These are phyloP conservation scores for Fusarium sulawesiense DNA, from an alignment of 2,329 filamentous ascomycete genomes.

Conservation along the genomic window DNA sequence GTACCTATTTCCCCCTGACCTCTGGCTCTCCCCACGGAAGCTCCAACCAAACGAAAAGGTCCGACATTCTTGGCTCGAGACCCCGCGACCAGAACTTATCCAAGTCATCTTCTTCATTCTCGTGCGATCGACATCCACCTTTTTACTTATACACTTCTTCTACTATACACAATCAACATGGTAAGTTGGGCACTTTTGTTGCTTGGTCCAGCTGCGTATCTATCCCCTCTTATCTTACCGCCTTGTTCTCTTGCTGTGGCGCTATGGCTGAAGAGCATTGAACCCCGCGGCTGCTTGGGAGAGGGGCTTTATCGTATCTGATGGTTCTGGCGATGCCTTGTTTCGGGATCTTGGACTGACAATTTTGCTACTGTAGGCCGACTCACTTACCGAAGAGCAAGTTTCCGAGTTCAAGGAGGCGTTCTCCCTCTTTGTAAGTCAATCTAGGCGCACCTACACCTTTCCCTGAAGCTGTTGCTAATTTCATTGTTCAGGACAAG, in stretches of 20 bases:
- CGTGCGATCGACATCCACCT: conserved; percentile 43
- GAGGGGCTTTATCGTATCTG: conserved; percentile 45
- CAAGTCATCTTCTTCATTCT: conserved; percentile 46
- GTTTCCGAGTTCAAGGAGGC: conserved; percentile 99
- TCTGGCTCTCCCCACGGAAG: conserved; percentile 44
- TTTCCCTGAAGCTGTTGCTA: conserved; percentile 38
- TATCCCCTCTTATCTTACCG: conserved; percentile 12
- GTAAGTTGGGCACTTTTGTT: conserved; percentile 40
- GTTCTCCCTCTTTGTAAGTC: conserved; percentile 98
- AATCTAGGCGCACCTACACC: neutral
- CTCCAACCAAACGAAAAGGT: conserved; percentile 48
- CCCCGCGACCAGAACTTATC: conserved; percentile 48
- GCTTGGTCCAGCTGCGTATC: conserved; percentile 5
- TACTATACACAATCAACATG: conserved; percentile 45
- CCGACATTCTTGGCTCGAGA: conserved; percentile 46
- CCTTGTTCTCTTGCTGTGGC: conserved; percentile 14
- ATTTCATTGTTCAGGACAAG: conserved; percentile 73
- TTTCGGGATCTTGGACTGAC: conserved; percentile 41
- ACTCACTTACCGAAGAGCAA: conserved; percentile 99
- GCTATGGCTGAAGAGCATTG: conserved; percentile 32
- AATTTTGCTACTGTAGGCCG: conserved; percentile 71
- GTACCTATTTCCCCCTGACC: conserved; percentile 39
- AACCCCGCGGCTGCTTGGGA: conserved; percentile 44
- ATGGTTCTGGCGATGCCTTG: conserved; percentile 35
- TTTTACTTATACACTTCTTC: conserved; percentile 28